A percentile compares a stretch with the other conserved stretches of the same genome.
Evolutionary conservation across 345 rosid species (phyloP).

Genomic region (Euphorbia peplus): DNA sequence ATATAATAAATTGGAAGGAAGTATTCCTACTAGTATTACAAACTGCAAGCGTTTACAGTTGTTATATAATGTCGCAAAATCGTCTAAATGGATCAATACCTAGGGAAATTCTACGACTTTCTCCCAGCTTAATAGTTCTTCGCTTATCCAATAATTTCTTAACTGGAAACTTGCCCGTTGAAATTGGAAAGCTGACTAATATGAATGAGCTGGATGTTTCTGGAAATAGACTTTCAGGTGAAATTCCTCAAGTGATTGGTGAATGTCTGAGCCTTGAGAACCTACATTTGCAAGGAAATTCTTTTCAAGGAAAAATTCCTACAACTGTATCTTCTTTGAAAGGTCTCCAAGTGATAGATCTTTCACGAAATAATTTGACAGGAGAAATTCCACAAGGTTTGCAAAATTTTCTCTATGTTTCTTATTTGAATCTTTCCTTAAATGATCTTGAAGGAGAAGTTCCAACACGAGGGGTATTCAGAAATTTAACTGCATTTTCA

Average conservation of each 20-base stretch:
- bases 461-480: constrained; percentile 6
- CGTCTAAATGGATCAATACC: constrained; percentile 26
- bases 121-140: neutral
- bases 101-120: neutral
- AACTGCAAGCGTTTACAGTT: neutral
- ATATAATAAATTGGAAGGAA: constrained; percentile 10
- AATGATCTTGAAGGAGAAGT: constrained; percentile 16
- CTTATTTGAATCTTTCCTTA: constrained; percentile 14
- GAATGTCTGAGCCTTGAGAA: neutral
- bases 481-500: constrained; percentile 1
- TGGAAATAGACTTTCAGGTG: neutral
- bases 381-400: constrained; percentile 5
- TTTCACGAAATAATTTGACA: constrained; percentile 7
- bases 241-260: neutral
- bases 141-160: constrained; percentile 9
- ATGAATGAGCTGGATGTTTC: neutral
- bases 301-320: constrained; percentile 20
- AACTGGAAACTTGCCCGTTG: neutral
- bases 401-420: neutral
- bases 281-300: constrained; percentile 9
- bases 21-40: constrained; percentile 12
- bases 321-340: neutral
- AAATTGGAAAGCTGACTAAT: constrained; percentile 12
- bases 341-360: constrained; percentile 8
- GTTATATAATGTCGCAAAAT: constrained; percentile 16